phyloP scores from a whole-genome alignment of 2,329 filamentous ascomycete species.

The Colletotrichum karsti region DNA sequence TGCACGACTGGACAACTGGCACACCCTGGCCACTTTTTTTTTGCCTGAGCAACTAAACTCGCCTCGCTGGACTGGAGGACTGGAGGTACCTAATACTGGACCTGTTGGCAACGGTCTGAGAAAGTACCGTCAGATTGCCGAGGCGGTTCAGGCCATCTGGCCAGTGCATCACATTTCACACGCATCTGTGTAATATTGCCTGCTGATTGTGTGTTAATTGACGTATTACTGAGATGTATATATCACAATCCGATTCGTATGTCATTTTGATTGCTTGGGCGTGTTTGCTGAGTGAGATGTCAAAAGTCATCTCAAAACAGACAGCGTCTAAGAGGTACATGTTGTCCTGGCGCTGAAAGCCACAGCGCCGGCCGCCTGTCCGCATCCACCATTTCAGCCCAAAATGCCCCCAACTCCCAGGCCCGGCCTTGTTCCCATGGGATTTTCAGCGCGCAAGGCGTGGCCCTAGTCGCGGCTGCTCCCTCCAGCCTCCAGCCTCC shows the following conservation, averaged over 20 bases:
- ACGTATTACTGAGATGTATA: no score
- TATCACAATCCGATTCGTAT: neutral
- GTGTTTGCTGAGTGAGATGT: neutral
- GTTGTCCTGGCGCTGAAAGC: neutral
- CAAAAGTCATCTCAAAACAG: neutral
- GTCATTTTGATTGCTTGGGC: no score
- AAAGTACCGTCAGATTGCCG: neutral
- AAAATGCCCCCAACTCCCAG: conserved; percentile 2
- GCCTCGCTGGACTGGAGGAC: neutral
- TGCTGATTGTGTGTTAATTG: neutral
- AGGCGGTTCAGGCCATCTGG: no score
- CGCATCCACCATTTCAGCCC: neutral
- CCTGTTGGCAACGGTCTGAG: neutral
- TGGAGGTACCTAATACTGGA: neutral
- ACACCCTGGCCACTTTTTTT: conserved; percentile 18
- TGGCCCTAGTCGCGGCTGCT: conserved; percentile 20
- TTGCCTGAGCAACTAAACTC: conserved; percentile 9
- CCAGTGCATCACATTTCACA: neutral
- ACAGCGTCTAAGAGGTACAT: neutral
- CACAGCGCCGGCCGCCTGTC: neutral
- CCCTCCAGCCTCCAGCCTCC: no score
- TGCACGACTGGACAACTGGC: neutral
- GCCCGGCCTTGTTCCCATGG: conserved; percentile 8
- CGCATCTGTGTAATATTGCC: no score
- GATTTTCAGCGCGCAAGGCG: conserved; percentile 5